phyloP scores from a whole-genome alignment of 441 rosid species.

The Mallotus japonicus region DNA sequence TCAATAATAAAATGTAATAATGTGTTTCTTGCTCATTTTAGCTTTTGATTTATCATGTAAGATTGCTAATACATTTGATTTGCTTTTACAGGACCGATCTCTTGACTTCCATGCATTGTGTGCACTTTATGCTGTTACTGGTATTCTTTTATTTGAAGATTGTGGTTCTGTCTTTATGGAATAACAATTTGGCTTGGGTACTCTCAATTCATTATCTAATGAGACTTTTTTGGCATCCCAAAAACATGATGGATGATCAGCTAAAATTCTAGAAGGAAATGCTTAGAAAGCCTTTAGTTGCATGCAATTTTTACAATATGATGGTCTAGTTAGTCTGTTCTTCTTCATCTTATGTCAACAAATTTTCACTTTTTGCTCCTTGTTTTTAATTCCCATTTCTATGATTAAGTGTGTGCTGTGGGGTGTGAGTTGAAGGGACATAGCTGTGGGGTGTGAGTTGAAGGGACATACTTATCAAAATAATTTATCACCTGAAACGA shows the following conservation, averaged over 20 bases:
- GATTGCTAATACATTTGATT: constrained; percentile 24
- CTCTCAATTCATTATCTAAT: neutral
- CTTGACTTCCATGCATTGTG: constrained; percentile 65
- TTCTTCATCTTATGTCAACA: neutral
- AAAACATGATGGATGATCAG: neutral
- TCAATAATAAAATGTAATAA: neutral
- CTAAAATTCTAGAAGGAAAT: constrained; percentile 9
- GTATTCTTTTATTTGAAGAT: constrained; percentile 32
- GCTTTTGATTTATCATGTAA: constrained; percentile 10
- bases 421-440: neutral
- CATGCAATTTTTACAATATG: constrained; percentile 5
- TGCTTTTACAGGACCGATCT: constrained; percentile 59
- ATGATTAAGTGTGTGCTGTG: neutral
- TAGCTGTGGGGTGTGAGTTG: neutral
- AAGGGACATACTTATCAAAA: neutral
- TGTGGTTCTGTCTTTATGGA: neutral
- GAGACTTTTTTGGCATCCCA: neutral
- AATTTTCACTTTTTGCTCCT: neutral
- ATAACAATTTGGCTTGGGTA: constrained; percentile 8
- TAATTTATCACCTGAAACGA: neutral
- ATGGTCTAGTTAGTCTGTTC: neutral
- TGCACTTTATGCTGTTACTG: constrained; percentile 76
- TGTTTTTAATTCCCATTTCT: neutral
- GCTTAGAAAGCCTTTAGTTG: neutral
- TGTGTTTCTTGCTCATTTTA: constrained; percentile 1